A percentile compares a stretch with the other conserved stretches of the same genome.
These are phyloP conservation scores for Diaporthe sp. DNA, from an alignment of 2,329 filamentous ascomycete genomes.

Conservation along the genomic window DNA sequence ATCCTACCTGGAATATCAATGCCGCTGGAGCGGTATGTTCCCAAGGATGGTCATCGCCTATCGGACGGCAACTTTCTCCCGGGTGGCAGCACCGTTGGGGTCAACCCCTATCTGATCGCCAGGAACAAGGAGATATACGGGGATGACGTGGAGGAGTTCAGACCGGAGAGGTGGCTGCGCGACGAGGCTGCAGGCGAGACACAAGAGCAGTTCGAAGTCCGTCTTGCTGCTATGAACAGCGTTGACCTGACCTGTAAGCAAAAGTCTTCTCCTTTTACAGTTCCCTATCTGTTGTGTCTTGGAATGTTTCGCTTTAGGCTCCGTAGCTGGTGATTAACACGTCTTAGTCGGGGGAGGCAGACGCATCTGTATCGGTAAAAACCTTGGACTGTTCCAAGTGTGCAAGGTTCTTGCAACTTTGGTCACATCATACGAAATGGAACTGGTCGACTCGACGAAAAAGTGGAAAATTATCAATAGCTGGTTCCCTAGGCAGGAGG, in stretches of 20 bases:
- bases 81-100: slow-evolving; percentile 81
- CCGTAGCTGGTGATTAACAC: too few relatives aligned
- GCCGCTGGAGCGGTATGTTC: slow-evolving; percentile 46
- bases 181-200: slow-evolving; percentile 50
- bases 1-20: slow-evolving; percentile 55
- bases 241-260: slow-evolving; percentile 72
- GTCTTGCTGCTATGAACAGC: slow-evolving; percentile 76
- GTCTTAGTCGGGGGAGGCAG: slow-evolving; percentile 72
- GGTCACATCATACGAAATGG: slow-evolving; percentile 73
- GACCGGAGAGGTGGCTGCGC: slow-evolving; percentile 77
- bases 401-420: slow-evolving; percentile 74
- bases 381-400: slow-evolving; percentile 73
- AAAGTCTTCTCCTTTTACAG: too few relatives aligned
- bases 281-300: too few relatives aligned
- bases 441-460: not conserved
- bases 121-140: slow-evolving; percentile 74
- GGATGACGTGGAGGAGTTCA: slow-evolving; percentile 73
- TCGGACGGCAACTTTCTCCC: slow-evolving; percentile 69
- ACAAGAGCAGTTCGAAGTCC: slow-evolving; percentile 64
- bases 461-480: slow-evolving; percentile 28
- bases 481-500: slow-evolving; percentile 34
- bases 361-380: slow-evolving; percentile 78
- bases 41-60: slow-evolving; percentile 39
- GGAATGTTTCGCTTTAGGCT: too few relatives aligned
- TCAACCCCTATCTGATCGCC: slow-evolving; percentile 83